These are phyloP conservation scores for Dendrothele bispora DNA, from an alignment of 768 basidiomycete species.

Conservation along the genomic window DNA sequence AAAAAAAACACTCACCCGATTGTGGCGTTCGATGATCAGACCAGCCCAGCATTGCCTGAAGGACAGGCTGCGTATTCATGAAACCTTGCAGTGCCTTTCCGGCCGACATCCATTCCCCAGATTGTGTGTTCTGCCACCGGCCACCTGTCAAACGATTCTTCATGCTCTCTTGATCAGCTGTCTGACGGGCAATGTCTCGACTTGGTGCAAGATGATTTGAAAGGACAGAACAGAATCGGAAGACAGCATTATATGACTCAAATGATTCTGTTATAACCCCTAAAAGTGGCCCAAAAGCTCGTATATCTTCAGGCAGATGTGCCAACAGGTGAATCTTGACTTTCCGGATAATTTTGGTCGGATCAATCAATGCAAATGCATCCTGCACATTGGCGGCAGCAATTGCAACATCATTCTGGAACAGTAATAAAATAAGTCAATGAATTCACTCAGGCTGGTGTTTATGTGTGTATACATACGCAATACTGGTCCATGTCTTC, in stretches of 20 bases:
- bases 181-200: constrained; percentile 16
- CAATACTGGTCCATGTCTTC: constrained; percentile 19
- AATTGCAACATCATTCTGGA: not conserved
- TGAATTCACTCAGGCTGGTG: too few relatives aligned
- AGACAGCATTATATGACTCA: constrained; percentile 29
- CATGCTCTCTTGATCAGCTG: constrained; percentile 13
- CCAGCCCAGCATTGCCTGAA: not conserved
- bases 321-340: constrained; percentile 17
- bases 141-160: constrained; percentile 6
- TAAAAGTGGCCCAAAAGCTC: constrained; percentile 11
- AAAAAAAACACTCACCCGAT: not conserved
- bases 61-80: not conserved
- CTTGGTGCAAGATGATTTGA: constrained; percentile 30
- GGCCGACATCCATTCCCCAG: not conserved
- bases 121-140: not conserved
- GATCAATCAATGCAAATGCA: constrained; percentile 11
- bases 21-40: not conserved
- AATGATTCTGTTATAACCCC: constrained; percentile 14
- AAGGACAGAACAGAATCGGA: constrained; percentile 20
- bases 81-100: not conserved
- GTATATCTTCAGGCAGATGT: constrained; percentile 10
- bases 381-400: constrained; percentile 17
- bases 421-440: not conserved
- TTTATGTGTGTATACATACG: constrained; percentile 7
- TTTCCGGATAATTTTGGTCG: constrained; percentile 14